These are phyloP conservation scores for Ceratobasidium sp. DNA, from an alignment of 1,284 basidiomycete genomes.

Conservation along the genomic window DNA sequence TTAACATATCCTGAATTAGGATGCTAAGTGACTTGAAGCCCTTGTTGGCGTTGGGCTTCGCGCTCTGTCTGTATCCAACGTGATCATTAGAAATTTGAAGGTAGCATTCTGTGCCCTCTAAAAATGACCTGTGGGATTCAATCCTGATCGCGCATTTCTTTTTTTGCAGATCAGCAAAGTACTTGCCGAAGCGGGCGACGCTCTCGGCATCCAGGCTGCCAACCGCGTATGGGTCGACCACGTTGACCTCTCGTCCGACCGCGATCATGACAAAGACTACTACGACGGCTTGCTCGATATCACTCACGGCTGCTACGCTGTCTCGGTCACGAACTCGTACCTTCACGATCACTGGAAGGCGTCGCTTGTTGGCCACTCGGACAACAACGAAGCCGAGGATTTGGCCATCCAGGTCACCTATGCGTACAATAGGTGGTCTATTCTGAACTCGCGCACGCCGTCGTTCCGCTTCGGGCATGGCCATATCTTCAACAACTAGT, in stretches of 20 bases:
- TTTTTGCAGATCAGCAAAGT: conserved; percentile 27
- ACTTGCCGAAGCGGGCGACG: conserved; percentile 24
- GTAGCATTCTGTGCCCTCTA: background rate
- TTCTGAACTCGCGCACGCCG: conserved; percentile 49
- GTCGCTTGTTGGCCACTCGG: conserved; percentile 41
- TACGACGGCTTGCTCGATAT: conserved; percentile 42
- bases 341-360: conserved; percentile 44
- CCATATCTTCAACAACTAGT: conserved; percentile 20
- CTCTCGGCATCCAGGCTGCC: conserved; percentile 54
- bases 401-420: conserved; percentile 40
- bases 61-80: conserved; percentile 53
- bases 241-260: conserved; percentile 41
- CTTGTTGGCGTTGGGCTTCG: conserved; percentile 59
- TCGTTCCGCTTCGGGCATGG: conserved; percentile 53
- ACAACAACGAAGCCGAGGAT: conserved; percentile 39
- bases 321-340: conserved; percentile 36
- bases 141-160: background rate
- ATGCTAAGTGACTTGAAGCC: conserved; percentile 40
- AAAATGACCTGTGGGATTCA: too few species aligned
- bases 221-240: conserved; percentile 58
- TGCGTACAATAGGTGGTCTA: conserved; percentile 37
- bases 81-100: background rate
- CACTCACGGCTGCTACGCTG: conserved; percentile 38
- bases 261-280: conserved; percentile 42
- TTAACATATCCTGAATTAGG: too few species aligned